Evolutionary conservation across 1,139 yeast species (phyloP).

Genomic region (Candida glucosophila): DNA sequence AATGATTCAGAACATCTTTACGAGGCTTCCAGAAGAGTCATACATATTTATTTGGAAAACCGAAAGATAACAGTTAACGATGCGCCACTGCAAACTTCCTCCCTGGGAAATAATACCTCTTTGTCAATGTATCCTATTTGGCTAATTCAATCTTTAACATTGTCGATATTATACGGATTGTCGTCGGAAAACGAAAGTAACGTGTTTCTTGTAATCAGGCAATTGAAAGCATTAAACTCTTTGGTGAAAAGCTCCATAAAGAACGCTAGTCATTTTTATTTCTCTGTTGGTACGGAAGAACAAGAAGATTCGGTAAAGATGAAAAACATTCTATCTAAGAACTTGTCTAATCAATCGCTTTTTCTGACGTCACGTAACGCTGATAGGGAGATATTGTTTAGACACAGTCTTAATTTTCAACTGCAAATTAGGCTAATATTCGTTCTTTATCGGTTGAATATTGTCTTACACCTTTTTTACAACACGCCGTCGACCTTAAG

Average conservation of each 20-base stretch:
- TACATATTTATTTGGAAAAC: conserved; percentile 67
- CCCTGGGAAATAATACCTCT: conserved; percentile 2
- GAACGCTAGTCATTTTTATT: conserved; percentile 20
- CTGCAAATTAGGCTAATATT: conserved; percentile 40
- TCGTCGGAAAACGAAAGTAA: conserved; percentile 62
- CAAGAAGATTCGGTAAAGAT: not conserved
- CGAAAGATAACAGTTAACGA: conserved; percentile 33
- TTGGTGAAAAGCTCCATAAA: conserved; percentile 53
- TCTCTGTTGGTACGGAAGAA: conserved; percentile 28
- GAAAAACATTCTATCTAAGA: conserved; percentile 1
- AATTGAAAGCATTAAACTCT: conserved; percentile 65
- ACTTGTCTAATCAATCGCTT: conserved; percentile 12
- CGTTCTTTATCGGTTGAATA: conserved; percentile 37
- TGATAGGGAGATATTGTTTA: conserved; percentile 24
- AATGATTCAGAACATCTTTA: conserved; percentile 56
- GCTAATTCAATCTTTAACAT: conserved; percentile 64
- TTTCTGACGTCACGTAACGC: no score
- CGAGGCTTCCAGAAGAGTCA: conserved; percentile 68
- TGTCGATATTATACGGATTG: conserved; percentile 65
- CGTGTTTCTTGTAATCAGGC: conserved; percentile 60
- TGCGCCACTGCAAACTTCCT: conserved; percentile 5
- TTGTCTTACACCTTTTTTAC: conserved; percentile 36
- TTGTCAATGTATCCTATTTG: conserved; percentile 47
- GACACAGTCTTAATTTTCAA: conserved; percentile 46
- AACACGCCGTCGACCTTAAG: conserved; percentile 41